Evolutionary conservation across 305 asterid genomes (phyloP), one percentile per base, ranked within the genome.

Genomic region (Striga hermonthica): DNA sequence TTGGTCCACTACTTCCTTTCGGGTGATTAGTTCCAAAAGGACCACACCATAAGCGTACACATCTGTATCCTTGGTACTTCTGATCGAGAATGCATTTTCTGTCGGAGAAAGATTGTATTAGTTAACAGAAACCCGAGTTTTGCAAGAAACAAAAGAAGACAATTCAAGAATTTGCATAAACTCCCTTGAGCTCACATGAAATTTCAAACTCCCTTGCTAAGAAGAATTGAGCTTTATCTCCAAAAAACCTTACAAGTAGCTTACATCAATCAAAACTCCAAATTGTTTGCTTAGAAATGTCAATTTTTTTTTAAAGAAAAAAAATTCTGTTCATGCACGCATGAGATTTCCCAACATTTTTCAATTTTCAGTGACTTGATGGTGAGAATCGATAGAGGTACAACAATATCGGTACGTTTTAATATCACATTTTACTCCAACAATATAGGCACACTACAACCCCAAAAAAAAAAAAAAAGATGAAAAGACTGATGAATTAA

Each of bases 21-120:
- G 45, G 35, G 90, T 83, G 12, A 87, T 66, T 74, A 92, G 74
- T 77, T 89, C 97, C 88, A 92, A 62, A 79, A 89, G 63, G 48
- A 92, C 88, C 1, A 92, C 82, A 0, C 98, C 98, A 54, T 83
- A 92, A 12, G 93, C 89, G 50, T 92, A 92, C 35, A 86, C 97
- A 69, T 92, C 97, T 4, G 85, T 78, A 81, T 84, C 97, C 80
- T 64, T 79, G 65, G 90, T 83, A 55, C 75, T 81, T 67, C 53
- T 69, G 12, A 79, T 79, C 36, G 85, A 69, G 67, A 87, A 87
- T 16, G 96, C 97, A 53, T 62, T 79, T 72, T 92, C 98, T 89
- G 86, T 57, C 60, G 55, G 83, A 41, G 74, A 72, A 10, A 48
- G 28, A 6, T 52, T 16, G 28, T 39, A 3, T 28, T 48, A 4